Evolutionary conservation across 2,329 filamentous ascomycete genomes (phyloP).

Genomic region (Aspergillus pseudoviridinutans): DNA sequence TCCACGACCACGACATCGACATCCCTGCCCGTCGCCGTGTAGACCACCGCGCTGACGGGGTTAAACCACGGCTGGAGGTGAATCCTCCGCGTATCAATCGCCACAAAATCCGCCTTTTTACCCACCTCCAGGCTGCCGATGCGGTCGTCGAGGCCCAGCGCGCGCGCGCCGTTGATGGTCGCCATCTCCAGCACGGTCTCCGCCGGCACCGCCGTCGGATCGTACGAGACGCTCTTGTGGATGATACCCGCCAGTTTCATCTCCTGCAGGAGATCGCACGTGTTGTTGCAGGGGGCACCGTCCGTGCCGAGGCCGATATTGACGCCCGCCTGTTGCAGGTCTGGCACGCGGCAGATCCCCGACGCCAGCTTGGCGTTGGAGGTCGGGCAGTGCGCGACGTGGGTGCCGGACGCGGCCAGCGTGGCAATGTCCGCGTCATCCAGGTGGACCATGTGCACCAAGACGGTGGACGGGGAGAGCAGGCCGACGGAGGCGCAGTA

Average conservation of each 20-base stretch:
- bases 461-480: conserved; percentile 43
- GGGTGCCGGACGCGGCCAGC: conserved; percentile 37
- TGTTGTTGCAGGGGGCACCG: conserved; percentile 52
- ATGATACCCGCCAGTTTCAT: conserved; percentile 51
- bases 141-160: conserved; percentile 41
- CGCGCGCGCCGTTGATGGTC: conserved; percentile 49
- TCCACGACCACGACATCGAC: conserved; percentile 45
- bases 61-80: conserved; percentile 39
- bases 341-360: conserved; percentile 47
- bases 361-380: conserved; percentile 52
- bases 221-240: conserved; percentile 42
- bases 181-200: conserved; percentile 50
- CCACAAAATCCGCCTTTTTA: conserved; percentile 43
- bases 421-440: conserved; percentile 42
- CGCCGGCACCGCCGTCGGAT: conserved; percentile 43
- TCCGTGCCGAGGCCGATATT: conserved; percentile 51
- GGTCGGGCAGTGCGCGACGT: conserved; percentile 50
- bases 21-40: conserved; percentile 43
- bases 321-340: conserved; percentile 41
- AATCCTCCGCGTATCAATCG: conserved; percentile 28
- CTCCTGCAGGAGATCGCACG: conserved; percentile 51
- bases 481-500: conserved; percentile 37
- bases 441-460: conserved; percentile 52
- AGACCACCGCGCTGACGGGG: conserved; percentile 41
- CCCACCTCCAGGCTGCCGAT: conserved; percentile 40